These are phyloP conservation scores for Russula virescens DNA, from an alignment of 768 basidiomycete genomes.

Conservation along the genomic window DNA sequence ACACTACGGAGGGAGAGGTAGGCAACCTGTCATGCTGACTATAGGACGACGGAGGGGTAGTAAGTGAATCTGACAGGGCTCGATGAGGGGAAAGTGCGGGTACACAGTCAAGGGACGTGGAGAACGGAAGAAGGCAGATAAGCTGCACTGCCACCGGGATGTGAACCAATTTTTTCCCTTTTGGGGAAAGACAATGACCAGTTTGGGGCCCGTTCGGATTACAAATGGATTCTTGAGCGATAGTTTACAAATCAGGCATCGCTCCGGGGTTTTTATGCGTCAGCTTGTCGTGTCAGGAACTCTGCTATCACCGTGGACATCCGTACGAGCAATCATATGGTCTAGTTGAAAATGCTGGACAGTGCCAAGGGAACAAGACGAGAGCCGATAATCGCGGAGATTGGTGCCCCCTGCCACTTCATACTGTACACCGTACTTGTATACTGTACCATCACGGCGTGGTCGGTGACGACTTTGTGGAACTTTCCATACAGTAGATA, in stretches of 20 bases:
- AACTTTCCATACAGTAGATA: too few relatives aligned
- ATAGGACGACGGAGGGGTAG: neutral
- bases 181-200: too few relatives aligned
- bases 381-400: too few relatives aligned
- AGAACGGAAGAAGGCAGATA: neutral
- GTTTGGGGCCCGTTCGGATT: neutral
- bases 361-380: too few relatives aligned
- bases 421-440: too few relatives aligned
- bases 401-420: too few relatives aligned
- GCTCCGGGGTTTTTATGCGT: neutral
- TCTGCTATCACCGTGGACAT: too few relatives aligned
- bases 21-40: neutral
- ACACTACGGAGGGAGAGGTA: neutral
- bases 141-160: neutral
- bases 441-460: too few relatives aligned
- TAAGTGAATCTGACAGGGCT: slow-evolving; percentile 3
- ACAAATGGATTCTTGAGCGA: neutral
- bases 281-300: neutral
- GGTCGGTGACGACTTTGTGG: too few relatives aligned
- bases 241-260: neutral
- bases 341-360: too few relatives aligned
- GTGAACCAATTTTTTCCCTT: too few relatives aligned
- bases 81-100: neutral
- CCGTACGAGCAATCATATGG: too few relatives aligned
- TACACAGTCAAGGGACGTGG: neutral